Percentiles rank a stretch among this genome's conserved stretches.
These are phyloP conservation scores for Cyclostephanos invisitatus DNA, from an alignment of 108 stramenopile genomes.

Conservation along the genomic window DNA sequence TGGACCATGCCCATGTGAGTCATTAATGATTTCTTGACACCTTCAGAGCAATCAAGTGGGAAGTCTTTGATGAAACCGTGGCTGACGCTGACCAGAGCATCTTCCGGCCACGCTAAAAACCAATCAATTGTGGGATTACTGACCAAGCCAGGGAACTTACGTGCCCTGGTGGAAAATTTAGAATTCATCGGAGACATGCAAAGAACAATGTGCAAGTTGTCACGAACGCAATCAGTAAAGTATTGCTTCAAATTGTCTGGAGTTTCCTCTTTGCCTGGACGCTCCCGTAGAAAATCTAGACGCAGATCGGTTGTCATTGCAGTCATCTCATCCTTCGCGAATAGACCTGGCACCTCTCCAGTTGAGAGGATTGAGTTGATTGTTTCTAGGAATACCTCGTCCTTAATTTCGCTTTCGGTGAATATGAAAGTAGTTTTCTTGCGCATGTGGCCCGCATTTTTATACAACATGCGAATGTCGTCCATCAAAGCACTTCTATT, in stretches of 20 bases:
- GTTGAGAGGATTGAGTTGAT: slow-evolving; percentile 89
- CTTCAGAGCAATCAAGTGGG: slow-evolving; percentile 68
- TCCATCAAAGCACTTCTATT: slow-evolving; percentile 77
- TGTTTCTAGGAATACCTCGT: slow-evolving; percentile 88
- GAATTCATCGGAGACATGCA: slow-evolving; percentile 95
- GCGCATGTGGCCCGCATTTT: slow-evolving; percentile 80
- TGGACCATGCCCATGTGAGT: slow-evolving; percentile 91
- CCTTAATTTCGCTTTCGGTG: slow-evolving; percentile 92
- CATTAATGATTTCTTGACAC: slow-evolving; percentile 71
- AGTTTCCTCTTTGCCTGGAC: slow-evolving; percentile 83
- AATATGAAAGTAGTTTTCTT: slow-evolving; percentile 88
- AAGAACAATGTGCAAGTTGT: slow-evolving; percentile 88
- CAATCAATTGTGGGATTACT: slow-evolving; percentile 89
- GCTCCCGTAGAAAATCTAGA: slow-evolving; percentile 59
- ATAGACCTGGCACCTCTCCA: slow-evolving; percentile 88
- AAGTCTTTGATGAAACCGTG: slow-evolving; percentile 81
- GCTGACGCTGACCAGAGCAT: slow-evolving; percentile 84
- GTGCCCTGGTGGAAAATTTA: slow-evolving; percentile 84
- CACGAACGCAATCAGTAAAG: slow-evolving; percentile 85
- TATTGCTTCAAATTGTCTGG: slow-evolving; percentile 85
- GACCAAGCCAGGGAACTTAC: slow-evolving; percentile 89
- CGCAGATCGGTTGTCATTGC: slow-evolving; percentile 84
- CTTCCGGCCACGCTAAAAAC: slow-evolving; percentile 93
- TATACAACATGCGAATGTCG: slow-evolving; percentile 84
- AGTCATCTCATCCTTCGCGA: slow-evolving; percentile 94